Percentiles rank a stretch among this genome's conserved stretches.
phyloP scores from a whole-genome alignment of 768 basidiomycete genomes.

The Leccinum uliginosum region DNA sequence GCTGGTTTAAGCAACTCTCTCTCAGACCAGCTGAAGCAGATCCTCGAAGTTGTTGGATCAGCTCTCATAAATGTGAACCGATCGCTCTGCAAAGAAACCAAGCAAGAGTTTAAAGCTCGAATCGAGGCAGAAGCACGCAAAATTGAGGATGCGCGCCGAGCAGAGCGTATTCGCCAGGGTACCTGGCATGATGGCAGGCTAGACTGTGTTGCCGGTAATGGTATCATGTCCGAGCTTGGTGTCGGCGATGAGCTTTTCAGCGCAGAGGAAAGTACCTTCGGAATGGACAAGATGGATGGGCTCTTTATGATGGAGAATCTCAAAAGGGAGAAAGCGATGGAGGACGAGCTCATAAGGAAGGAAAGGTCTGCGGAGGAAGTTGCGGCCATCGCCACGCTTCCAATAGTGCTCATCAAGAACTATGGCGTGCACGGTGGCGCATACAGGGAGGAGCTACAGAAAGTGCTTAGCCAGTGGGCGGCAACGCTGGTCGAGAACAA shows the following conservation, averaged over 20 bases:
- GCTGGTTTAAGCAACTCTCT: conserved; percentile 82
- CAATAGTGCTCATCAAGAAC: conserved; percentile 83
- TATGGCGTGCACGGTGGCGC: conserved; percentile 58
- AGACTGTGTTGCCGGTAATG: conserved; percentile 82
- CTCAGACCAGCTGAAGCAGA: conserved; percentile 76
- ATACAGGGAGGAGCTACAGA: conserved; percentile 66
- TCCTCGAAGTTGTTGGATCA: conserved; percentile 72
- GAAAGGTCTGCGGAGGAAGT: conserved; percentile 39
- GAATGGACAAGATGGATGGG: conserved; percentile 7
- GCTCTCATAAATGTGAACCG: conserved; percentile 64
- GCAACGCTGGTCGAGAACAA: conserved; percentile 77
- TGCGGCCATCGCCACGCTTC: conserved; percentile 58
- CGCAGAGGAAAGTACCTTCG: conserved; percentile 30
- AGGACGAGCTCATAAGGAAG: conserved; percentile 29
- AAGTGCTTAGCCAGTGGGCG: conserved; percentile 79
- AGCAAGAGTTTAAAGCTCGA: conserved; percentile 37
- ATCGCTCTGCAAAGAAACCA: conserved; percentile 43
- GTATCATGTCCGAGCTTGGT: conserved; percentile 82
- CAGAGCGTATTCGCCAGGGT: conserved; percentile 53
- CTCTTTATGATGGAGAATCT: conserved; percentile 16
- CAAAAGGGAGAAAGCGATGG: conserved; percentile 26
- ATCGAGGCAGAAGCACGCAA: conserved; percentile 33
- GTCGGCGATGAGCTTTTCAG: conserved; percentile 66
- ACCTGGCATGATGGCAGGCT: conserved; percentile 84
- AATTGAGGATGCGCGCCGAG: conserved; percentile 35